Evolutionary conservation across 2,329 filamentous ascomycete species (phyloP), one percentile per base, ranked within the genome.

Genomic region (Penicillium paneum): DNA sequence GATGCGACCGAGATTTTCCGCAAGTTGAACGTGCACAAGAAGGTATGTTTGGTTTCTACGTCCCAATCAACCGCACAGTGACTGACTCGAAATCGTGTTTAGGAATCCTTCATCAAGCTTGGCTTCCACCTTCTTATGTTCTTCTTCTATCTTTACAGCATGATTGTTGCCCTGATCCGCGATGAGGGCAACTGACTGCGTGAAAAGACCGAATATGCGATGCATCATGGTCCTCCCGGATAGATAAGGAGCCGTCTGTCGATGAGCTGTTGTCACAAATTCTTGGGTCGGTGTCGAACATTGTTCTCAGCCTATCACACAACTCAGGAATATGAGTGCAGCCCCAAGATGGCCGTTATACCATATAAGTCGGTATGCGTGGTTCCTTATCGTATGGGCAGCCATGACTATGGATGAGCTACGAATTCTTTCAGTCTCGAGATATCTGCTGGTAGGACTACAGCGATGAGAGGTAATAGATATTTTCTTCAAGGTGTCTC

Each of bases 141-240:
- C 85, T 99, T 99, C 86, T 99, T 97, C 85, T 99, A 99, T 80
- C 88, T 99, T 54, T 96, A 96, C 84, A 95, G 90, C 87, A 95
- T 94, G 90, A 94, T 94, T 67, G 93, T 97, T 62, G 93, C 94
- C 64, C 83, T 99, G 60, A 99, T 99, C 81, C 87, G 89, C 71
- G 94, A 97, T 76, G 94, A 99, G 79, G 85, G 89, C 57, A 84
- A 91, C 77, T 96, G 87, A 87, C 65, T 75, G 61, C 67, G 68
- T 55, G 62, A 64, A 48, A 65, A 69, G 64, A 65, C 71, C 65
- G 71, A 68, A 52, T 59, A 72, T 67, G 70, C 67, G 52, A 77
- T 76, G 72, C 71, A 67, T 62, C 65, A 73, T 64, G 69, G 69
- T 61, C 59, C 58, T 61, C 46, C 62, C 41, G 56, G 42, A 43